Evolutionary conservation across 1,139 yeast species (phyloP), one percentile per base, ranked within the genome.

Genomic region (Candida pseudocylindracea): DNA sequence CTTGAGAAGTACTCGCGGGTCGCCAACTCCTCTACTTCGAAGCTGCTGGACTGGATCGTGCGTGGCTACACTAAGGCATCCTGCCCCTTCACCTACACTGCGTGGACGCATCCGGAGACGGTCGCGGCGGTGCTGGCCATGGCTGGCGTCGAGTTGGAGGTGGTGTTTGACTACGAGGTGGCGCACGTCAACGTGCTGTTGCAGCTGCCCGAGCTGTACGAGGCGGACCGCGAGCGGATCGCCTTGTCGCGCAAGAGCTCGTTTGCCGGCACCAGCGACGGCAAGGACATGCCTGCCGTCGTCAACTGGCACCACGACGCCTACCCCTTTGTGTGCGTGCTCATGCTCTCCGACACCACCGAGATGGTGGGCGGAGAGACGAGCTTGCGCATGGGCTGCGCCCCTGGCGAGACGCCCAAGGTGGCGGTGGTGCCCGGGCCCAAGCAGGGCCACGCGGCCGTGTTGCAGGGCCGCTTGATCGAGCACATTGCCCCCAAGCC

Each of bases 301-400:
- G 70, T 65, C 26, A 63, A 65, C 24, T 68, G 74, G 75, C 74
- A 68, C 49, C 45, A 53, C 35, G 75, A 68, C 45, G 59, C 69
- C 28, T 67, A 65, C 36, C 74, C 73, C 9, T 65, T 65, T 45
- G 74, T 68, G n/a, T 67, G 73, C 48, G 74, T 68, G 12, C 51
- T 68, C 34, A 68, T 68, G 75, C 45, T 68, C 29, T 59, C 68
- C 30, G 72, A 67, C 42, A 67, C 74, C 11, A 41, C 61, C 8
- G 48, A 53, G 29, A 67, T 68, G 74, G 50, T 61, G 45, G 74
- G 73, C 12, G 74, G 74, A 32, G 73, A 67, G 43, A 68, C 75
- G 3, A 55, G 63, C 15, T 51, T 64, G 39, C 53, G 63, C 41
- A 63, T 55, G 49, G 68, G 68, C 12, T 47, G 50, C 37, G 29